Base-by-base conservation (phyloP, 257 asterid species). In the Galeopsis tetrahit region DNA sequence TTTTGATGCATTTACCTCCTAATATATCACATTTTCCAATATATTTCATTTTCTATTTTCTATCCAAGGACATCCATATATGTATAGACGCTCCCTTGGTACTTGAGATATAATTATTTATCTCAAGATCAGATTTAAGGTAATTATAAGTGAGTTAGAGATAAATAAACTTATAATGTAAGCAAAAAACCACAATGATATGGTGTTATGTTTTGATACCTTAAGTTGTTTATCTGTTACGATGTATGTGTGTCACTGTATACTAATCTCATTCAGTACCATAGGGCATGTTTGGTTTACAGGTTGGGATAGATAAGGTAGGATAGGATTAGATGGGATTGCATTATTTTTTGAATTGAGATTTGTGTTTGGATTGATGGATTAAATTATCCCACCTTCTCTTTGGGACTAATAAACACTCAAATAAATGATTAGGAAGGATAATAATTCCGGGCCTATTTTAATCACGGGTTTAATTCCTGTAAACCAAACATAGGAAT, bases 181-280 rank as follows among this genome's bases (percentile, higher is more conserved):
- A 36, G 34, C 68, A n/a, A 39, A 31, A 32, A 10, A 11, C 2
- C 9, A 7, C 3, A 62, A 17, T 36, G 49, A 62, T 49, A 62
- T 15, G 2, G 32, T 14, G 6, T 35, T 36, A 36, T 8, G 11
- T 38, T 62, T 14, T 14, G 33, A n/a, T 7, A 34, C 15, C 66
- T 36, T 38, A 17, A 17, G 11, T 38, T 62, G 34, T 62, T 35
- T 62, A 64, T 59, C 65, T 33, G 65, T 55, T 5, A 55, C 14
- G 48, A 0, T 14, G 39, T 28, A 56, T 34, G 69, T 10, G 32
- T 40, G 55, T 10, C 68, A 21, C 2, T 48, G 28, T 10, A 21
- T 64, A 36, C 56, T 64, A 17, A 11, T 42, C 21, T 61, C 56
- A 10, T 43, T 2, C 17, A 10, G 40, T 64, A 21, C 69, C n/a